Evolutionary conservation across 768 basidiomycete species (phyloP).

Genomic region (Rhizopogon sp.): DNA sequence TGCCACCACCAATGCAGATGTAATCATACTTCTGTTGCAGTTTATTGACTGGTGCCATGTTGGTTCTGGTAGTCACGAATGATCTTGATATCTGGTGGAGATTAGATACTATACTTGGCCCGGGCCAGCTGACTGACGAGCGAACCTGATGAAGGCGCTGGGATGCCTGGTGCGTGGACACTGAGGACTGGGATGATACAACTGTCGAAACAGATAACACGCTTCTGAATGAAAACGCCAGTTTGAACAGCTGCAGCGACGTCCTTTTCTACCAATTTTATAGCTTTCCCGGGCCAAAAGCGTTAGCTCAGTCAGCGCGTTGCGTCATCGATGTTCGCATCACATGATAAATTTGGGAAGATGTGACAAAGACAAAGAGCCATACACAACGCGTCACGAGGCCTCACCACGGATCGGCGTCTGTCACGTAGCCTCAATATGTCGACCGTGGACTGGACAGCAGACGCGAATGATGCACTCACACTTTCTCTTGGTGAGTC

Average conservation of each 20-base stretch:
- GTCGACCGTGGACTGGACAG: constrained; percentile 57
- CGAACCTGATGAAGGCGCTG: constrained; percentile 23
- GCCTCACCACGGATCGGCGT: not conserved
- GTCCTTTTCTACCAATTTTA: not conserved
- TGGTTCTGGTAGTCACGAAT: constrained; percentile 33
- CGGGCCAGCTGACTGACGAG: not conserved
- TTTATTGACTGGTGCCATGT: constrained; percentile 70
- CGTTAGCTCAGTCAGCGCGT: not conserved
- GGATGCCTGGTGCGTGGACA: constrained; percentile 4
- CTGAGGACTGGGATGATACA: constrained; percentile 2
- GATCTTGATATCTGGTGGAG: constrained; percentile 41
- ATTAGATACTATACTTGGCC: no score
- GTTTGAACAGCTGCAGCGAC: not conserved
- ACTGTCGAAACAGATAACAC: constrained; percentile 11
- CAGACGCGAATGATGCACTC: constrained; percentile 75
- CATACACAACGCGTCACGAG: constrained; percentile 23
- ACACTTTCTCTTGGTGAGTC: constrained; percentile 64
- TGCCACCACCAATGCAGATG: constrained; percentile 89
- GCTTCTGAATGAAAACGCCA: constrained; percentile 6
- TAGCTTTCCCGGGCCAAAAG: not conserved
- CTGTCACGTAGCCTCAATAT: constrained; percentile 6
- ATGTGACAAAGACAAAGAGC: constrained; percentile 10
- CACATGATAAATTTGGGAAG: no score
- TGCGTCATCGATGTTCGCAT: not conserved
- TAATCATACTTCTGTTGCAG: constrained; percentile 77